phyloP scores from a whole-genome alignment of 2,329 filamentous ascomycete genomes.

The Pseudocercospora vitis region DNA sequence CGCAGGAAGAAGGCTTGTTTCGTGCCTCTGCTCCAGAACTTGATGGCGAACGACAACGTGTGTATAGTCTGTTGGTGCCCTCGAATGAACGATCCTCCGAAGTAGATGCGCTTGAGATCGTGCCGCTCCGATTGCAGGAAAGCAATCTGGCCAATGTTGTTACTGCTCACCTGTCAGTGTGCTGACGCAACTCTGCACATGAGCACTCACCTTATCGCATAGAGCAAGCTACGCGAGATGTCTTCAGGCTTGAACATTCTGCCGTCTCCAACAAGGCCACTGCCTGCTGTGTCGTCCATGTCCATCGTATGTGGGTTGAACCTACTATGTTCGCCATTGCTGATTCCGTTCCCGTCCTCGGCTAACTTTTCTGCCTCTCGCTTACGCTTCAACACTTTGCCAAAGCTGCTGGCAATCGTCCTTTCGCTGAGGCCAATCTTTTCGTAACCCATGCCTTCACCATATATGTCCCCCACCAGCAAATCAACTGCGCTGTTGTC shows the following conservation, averaged over 20 bases:
- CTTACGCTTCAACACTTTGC: constrained; percentile 94
- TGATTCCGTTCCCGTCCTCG: constrained; percentile 66
- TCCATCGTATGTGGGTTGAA: constrained; percentile 25
- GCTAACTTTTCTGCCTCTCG: constrained; percentile 75
- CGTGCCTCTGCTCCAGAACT: constrained; percentile 91
- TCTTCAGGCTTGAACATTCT: constrained; percentile 74
- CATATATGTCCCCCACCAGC: constrained; percentile 97
- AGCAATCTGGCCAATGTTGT: constrained; percentile 97
- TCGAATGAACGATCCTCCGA: constrained; percentile 93
- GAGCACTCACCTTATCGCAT: constrained; percentile 68
- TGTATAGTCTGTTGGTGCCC: constrained; percentile 98
- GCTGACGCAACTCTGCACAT: background rate
- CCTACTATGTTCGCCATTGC: constrained; percentile 47
- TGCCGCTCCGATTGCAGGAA: constrained; percentile 97
- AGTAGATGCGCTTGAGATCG: constrained; percentile 88
- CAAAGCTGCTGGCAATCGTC: constrained; percentile 93
- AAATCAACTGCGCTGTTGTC: constrained; percentile 95
- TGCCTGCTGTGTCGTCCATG: constrained; percentile 36
- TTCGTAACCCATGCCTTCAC: constrained; percentile 90
- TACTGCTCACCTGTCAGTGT: constrained; percentile 52
- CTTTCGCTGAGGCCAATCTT: constrained; percentile 96
- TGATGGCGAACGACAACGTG: constrained; percentile 92
- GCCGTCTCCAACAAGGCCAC: constrained; percentile 40
- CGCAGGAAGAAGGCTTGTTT: constrained; percentile 95
- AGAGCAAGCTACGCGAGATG: constrained; percentile 85